Base-by-base conservation (phyloP, 768 basidiomycete genomes). In the Amanita subjunquillea region DNA sequence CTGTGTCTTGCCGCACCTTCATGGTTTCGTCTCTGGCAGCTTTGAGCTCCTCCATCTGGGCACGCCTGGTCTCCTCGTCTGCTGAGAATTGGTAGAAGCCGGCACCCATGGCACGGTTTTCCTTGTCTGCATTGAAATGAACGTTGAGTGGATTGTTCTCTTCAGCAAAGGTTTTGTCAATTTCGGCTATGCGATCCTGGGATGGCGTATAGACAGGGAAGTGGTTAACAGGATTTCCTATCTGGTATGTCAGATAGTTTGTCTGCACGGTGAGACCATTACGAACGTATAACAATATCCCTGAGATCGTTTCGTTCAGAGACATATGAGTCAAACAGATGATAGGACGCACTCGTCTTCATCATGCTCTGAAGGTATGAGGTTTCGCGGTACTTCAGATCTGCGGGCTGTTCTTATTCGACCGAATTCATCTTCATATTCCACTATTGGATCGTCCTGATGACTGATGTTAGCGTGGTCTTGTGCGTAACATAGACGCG, bases 181-280 rank as follows among this genome's bases (percentile, higher is more conserved):
- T 85, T 53, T 84, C 82, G 3, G 85, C 83, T 43, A 87, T 67
- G 6, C 85, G 80, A 55, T 94, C 93, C 1, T 78, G 80, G 9
- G 90, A 83, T 4, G 88, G 93, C 59, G 87, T 82, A 60, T 91
- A 97, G 0, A 85, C 80, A 0, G 94, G 94, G 68, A 93, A 97
- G 65, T 89, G 82, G 57, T 84, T 79, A 27, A 83, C 78, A 12
- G 91, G 89, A 61, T 91, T 89, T 46, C 80, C 91, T 92, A 56
- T 34, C 50, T 48, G 44, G 34, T 6, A 12, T 37, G 34, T 54
- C 41, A 49, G 58, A 34, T 58, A 50, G 32, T 23, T 4, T 44
- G 29, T 20, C 17, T 27, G 32, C 6, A 52, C 23, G 0, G 22
- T 34, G 15, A 42, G 17, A 27, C 50, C 34, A 34, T 22, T 25